Conservation (phyloP, 768 basidiomycete species). For the Tulasnella sp. region DNA sequence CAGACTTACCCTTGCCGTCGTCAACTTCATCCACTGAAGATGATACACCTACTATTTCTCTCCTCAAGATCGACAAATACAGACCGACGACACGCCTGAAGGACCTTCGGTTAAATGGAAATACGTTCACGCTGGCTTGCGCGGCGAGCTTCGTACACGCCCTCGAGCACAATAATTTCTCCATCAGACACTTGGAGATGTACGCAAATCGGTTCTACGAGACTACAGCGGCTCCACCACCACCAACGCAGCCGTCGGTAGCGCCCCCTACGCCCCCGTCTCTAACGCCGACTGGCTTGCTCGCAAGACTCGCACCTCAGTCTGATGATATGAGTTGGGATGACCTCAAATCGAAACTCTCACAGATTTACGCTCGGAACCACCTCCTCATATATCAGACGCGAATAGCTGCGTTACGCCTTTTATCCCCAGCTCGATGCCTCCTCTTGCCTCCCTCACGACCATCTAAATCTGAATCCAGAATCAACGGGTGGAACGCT, state of each 20-base stretch:
- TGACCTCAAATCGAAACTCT: neutral
- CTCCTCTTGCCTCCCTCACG: neutral
- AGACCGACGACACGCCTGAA: neutral
- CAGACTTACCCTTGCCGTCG: neutral
- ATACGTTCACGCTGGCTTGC: conserved; percentile 38
- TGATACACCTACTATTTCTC: too few species aligned
- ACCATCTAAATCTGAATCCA: neutral
- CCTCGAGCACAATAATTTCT: conserved; percentile 38
- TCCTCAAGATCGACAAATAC: too few species aligned
- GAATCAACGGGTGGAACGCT: conserved; percentile 25
- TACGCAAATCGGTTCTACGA: conserved; percentile 33
- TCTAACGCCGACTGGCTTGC: too few species aligned
- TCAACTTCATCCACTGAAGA: neutral
- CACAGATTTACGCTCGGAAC: neutral
- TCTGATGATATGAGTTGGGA: neutral
- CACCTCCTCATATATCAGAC: neutral
- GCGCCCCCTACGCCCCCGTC: neutral
- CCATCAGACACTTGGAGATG: conserved; percentile 39
- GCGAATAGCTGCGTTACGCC: neutral
- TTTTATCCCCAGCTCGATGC: neutral
- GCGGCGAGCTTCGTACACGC: conserved; percentile 38
- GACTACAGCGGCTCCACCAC: neutral
- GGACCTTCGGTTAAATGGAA: conserved; percentile 44
- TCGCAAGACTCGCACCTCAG: neutral
- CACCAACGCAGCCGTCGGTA: neutral